Evolutionary conservation across 2,329 filamentous ascomycete genomes (phyloP).

Genomic region (Claviceps sp.): DNA sequence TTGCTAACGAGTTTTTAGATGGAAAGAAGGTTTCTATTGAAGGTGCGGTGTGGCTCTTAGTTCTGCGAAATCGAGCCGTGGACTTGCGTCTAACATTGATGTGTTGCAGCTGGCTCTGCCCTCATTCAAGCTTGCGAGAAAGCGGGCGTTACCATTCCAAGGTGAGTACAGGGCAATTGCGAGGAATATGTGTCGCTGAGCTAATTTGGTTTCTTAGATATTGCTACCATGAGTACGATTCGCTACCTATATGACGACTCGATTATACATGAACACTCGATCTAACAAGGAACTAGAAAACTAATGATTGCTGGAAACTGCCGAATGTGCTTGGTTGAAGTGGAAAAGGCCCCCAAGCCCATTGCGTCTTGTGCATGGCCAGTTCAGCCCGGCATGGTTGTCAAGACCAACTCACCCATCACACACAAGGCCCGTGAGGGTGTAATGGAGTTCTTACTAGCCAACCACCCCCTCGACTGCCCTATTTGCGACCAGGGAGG

Average conservation of each 20-base stretch:
- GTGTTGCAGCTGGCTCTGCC: slow-evolving; percentile 68
- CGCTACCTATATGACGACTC: slow-evolving; percentile 9
- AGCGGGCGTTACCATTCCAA: slow-evolving; percentile 78
- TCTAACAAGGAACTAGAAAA: slow-evolving; percentile 52
- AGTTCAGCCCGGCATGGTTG: slow-evolving; percentile 95
- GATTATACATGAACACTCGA: slow-evolving; percentile 14
- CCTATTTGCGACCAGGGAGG: slow-evolving; percentile 98
- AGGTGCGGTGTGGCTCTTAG: slow-evolving; percentile 43
- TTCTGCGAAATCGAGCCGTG: slow-evolving; percentile 5
- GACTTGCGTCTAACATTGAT: slow-evolving; percentile 23
- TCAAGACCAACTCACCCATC: slow-evolving; percentile 94
- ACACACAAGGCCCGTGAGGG: slow-evolving; percentile 97
- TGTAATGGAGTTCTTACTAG: slow-evolving; percentile 96
- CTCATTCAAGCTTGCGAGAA: slow-evolving; percentile 99
- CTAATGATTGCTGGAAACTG: slow-evolving; percentile 99
- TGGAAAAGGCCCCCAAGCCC: slow-evolving; percentile 90
- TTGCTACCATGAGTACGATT: slow-evolving; percentile 88
- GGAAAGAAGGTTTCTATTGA: slow-evolving; percentile 97
- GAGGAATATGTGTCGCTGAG: neutral
- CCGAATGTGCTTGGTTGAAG: slow-evolving; percentile 98
- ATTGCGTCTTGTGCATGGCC: slow-evolving; percentile 98
- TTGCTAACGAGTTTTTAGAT: slow-evolving; percentile 44
- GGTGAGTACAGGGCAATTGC: slow-evolving; percentile 30
- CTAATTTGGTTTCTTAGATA: slow-evolving; percentile 47
- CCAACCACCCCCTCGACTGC: slow-evolving; percentile 93